Base-by-base conservation (phyloP, 2,329 filamentous ascomycete genomes). In the Corinectria fuckeliana region DNA sequence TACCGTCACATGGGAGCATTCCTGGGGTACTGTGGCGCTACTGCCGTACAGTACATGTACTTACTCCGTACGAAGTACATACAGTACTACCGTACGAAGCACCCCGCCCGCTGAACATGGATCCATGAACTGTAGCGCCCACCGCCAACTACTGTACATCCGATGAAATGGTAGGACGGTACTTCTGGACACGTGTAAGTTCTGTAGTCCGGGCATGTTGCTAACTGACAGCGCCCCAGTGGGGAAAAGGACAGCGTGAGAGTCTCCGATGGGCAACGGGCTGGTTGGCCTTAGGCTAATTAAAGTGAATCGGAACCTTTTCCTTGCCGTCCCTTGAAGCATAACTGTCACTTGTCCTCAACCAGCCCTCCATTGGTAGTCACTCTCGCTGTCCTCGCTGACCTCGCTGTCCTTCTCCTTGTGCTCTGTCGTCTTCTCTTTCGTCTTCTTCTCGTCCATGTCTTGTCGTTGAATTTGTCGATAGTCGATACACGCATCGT, bases 201-300 rank as follows among this genome's bases (percentile, higher is more conserved):
- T 34, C 49, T 3, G 1, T 9, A 2, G 16, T 13, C 9, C 6
- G 6, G 13, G 9, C 3, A 41, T 18, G 67, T 70, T 60, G 50
- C 61, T 41, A 2, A n/a, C 45, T 70, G 60, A 69, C 67, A 66
- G 28, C 14, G 7, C 26, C 51, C 49, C 30, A 14, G 23, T 38
- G 41, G 36, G 14, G 23, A 54, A 59, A 56, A 68, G 67, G 67
- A 69, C 66, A 69, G 64, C 67, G 67, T 69, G 63, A 63, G 65
- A 60, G 57, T 21, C 38, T 4, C 23, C 26, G 41, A 28, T 44
- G 26, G 52, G 10, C 26, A 23, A 20, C 32, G n/a, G 23, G 26
- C 50, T 36, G 4, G 3, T 44, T 21, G 41, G 14, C 20, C 14
- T 28, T 28, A 10, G 16, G 4, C 36, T 8, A 32, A 11, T 38